Evolutionary conservation across 2,329 filamentous ascomycete genomes (phyloP), one percentile per base, ranked within the genome.

Genomic region (Claviceps digitariae): DNA sequence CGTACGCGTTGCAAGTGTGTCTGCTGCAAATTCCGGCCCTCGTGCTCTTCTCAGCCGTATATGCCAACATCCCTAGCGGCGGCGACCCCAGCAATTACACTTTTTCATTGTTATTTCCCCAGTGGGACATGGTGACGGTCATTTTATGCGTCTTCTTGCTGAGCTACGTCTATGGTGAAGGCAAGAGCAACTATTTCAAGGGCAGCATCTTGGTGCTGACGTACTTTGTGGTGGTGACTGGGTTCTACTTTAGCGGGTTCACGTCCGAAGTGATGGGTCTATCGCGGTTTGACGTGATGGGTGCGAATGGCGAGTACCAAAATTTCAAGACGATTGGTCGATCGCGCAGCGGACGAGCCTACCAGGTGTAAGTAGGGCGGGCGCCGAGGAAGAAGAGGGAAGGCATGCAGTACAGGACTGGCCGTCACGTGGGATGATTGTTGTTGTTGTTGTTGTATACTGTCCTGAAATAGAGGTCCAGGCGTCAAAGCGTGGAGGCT

Each of bases 101-200:
- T 0, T 93, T 93, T 67, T 87, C 83, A 38, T 79, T 98, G 36
- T 88, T 97, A 46, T 97, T 98, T 72, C 93, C 93, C 1, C 93
- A 98, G 68, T 98, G 91, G 91, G 93, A 98, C 67, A 94, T 98
- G 88, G 84, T 97, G 13, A 95, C 88, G 0, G 89, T 97, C 17
- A 95, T 97, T 55, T 73, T 98, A 17, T 96, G 91, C 63, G 90
- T 98, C 20, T 95, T 98, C 73, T 73, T 98, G 54, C 81, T 98
- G 59, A 95, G 90, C 63, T 95, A 97, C 74, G 91, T 98, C 75
- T 95, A 97, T 62, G 88, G 91, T 51, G 93, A 98, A 71, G 93
- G 93, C 43, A 98, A 98, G 81, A 97, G 90, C 74, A 98, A 98
- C 70, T 98, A 98, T 70, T 98, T 98, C 81, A 98, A 98, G 74